Conservation (phyloP, 805 yeast genomes). For the Ogataea parapolymorpha region DNA sequence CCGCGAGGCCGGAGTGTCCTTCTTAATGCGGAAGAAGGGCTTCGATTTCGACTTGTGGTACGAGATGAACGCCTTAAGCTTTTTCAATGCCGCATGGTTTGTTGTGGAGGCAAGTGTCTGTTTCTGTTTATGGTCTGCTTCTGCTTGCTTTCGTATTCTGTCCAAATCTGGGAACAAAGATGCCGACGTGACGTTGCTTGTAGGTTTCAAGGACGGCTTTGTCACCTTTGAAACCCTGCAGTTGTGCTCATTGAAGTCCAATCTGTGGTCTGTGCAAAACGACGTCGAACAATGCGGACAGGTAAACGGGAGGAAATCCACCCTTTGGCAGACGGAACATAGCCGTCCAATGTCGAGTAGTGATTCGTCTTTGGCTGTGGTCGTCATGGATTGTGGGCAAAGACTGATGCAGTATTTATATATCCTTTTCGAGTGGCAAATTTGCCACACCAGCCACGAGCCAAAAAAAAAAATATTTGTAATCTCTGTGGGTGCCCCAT, state of each 20-base stretch:
- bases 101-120: conserved; percentile 14
- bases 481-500: conserved; percentile 23
- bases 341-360: conserved; percentile 57
- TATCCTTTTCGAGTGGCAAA: conserved; percentile 7
- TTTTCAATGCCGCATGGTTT: conserved; percentile 21
- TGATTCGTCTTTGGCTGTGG: conserved; percentile 26
- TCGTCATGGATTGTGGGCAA: conserved; percentile 8
- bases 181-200: conserved; percentile 36
- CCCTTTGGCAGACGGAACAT: conserved; percentile 47
- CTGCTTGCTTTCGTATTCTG: conserved; percentile 38
- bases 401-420: neutral
- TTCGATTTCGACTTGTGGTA: conserved; percentile 10
- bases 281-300: conserved; percentile 41
- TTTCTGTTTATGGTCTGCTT: conserved; percentile 19
- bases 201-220: conserved; percentile 16
- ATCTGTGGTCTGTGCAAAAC: conserved; percentile 51
- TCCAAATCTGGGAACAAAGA: conserved; percentile 51
- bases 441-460: conserved; percentile 13
- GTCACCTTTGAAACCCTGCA: conserved; percentile 19
- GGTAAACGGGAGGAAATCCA: conserved; percentile 57
- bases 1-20: conserved; percentile 21
- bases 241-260: conserved; percentile 32
- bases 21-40: conserved; percentile 8
- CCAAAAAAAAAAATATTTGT: conserved; percentile 3
- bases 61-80: conserved; percentile 21